Percentiles rank a stretch among this genome's conserved stretches.
Conservation (phyloP, 306 rosid species). For the Rubus parviflorus region DNA sequence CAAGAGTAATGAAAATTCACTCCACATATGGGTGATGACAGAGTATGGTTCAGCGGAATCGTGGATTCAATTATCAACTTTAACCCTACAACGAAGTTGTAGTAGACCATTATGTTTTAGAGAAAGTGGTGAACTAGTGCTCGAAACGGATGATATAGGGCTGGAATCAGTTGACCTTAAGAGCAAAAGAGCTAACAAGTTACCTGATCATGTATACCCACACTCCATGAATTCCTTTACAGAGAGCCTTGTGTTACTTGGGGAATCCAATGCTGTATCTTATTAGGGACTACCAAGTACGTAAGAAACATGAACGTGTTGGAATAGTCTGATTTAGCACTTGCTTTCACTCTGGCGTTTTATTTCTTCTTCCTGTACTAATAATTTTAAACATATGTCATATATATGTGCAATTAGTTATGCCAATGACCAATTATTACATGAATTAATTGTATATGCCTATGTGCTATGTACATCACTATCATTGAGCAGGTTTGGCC, state of each 20-base stretch:
- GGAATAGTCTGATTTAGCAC: too few relatives aligned
- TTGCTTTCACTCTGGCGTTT: too few relatives aligned
- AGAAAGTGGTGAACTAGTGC: not conserved
- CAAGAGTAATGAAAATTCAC: not conserved
- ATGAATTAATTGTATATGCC: too few relatives aligned
- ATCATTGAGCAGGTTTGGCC: too few relatives aligned
- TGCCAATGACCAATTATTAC: too few relatives aligned
- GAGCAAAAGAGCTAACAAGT: not conserved
- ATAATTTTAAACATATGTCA: too few relatives aligned
- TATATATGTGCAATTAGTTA: too few relatives aligned
- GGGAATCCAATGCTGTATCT: not conserved
- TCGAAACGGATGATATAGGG: not conserved
- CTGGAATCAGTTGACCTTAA: not conserved
- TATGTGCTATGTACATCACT: too few relatives aligned
- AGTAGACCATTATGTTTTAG: not conserved
- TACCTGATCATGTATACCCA: not conserved
- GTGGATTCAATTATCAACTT: not conserved
- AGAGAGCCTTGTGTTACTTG: not conserved
- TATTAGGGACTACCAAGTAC: not conserved
- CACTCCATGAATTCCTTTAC: not conserved
- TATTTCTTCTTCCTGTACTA: too few relatives aligned
- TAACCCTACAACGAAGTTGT: not conserved
- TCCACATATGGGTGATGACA: not conserved
- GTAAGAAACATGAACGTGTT: too few relatives aligned
- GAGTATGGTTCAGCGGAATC: not conserved